A percentile compares a stretch with the other conserved stretches of the same genome.
phyloP scores from a whole-genome alignment of 352 stramenopile species.

The Globisporangium nunn region DNA sequence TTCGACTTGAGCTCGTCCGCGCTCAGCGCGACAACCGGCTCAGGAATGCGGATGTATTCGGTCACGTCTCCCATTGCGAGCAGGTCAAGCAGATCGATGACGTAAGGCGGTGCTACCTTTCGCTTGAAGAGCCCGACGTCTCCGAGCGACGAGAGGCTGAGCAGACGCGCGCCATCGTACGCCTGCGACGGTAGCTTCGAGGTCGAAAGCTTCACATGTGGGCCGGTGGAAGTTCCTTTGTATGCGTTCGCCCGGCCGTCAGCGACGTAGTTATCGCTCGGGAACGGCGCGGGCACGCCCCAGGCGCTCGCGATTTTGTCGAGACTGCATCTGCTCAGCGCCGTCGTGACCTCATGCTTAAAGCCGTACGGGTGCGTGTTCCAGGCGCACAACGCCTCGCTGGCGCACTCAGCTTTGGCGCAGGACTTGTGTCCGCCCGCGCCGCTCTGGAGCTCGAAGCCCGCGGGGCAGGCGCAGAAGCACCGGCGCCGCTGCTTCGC shows the following conservation, averaged over 20 bases:
- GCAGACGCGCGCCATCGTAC: conserved; percentile 10
- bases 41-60: conserved; percentile 2
- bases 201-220: conserved; percentile 1
- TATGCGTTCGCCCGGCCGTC: conserved; percentile 9
- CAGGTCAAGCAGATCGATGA: conserved; percentile 15
- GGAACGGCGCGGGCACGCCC: conserved; percentile 38
- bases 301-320: conserved; percentile 25
- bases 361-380: conserved; percentile 26
- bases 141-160: conserved; percentile 10
- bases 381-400: conserved; percentile 35
- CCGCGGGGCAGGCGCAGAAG: conserved; percentile 47
- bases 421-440: conserved; percentile 20
- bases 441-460: conserved; percentile 19
- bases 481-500: conserved; percentile 25
- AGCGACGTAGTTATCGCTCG: conserved; percentile 43
- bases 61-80: conserved; percentile 13
- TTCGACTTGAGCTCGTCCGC: conserved; percentile 23
- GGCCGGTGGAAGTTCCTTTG: neutral
- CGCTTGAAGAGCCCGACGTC: conserved; percentile 12
- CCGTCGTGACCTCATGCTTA: conserved; percentile 24
- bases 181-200: conserved; percentile 5
- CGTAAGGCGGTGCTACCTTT: conserved; percentile 1
- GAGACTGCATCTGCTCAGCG: conserved; percentile 4
- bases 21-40: conserved; percentile 12
- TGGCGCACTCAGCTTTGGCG: conserved; percentile 16